Evolutionary conservation across 108 stramenopile genomes (phyloP).

Genomic region (Nannochloropsis salina): DNA sequence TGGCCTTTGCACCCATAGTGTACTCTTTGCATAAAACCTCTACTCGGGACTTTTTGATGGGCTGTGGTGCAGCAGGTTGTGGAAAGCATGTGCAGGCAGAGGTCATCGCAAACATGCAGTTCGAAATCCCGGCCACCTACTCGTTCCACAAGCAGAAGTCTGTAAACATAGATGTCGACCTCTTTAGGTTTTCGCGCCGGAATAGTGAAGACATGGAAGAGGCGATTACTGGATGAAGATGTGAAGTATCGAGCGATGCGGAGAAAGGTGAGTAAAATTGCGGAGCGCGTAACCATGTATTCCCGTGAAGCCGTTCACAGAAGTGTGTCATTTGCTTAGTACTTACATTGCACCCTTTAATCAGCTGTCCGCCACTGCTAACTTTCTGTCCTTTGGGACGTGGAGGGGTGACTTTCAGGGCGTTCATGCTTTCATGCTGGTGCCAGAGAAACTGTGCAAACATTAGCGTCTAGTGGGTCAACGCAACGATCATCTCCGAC

Average conservation of each 20-base stretch:
- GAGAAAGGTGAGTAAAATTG: no score
- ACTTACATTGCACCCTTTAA: not conserved
- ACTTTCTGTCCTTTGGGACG: not conserved
- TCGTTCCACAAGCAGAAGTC: slow-evolving; percentile 76
- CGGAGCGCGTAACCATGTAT: no score
- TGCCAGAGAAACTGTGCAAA: not conserved
- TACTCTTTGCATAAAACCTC: slow-evolving; percentile 91
- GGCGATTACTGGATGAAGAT: no score
- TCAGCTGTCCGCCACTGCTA: not conserved
- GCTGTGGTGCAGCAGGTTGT: slow-evolving; percentile 41
- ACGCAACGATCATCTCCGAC: not conserved
- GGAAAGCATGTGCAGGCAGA: slow-evolving; percentile 59
- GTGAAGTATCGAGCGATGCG: no score
- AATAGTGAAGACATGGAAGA: not conserved
- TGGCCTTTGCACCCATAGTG: slow-evolving; percentile 63
- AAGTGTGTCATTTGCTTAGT: no score
- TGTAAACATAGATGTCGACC: slow-evolving; percentile 84
- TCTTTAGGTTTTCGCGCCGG: slow-evolving; percentile 61
- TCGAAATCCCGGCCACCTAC: slow-evolving; percentile 85
- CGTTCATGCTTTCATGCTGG: slow-evolving; percentile 20
- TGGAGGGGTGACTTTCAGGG: not conserved
- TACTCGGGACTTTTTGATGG: slow-evolving; percentile 68
- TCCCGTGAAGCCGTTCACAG: no score
- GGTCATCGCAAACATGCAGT: slow-evolving; percentile 85
- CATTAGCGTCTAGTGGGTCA: slow-evolving; percentile 1